Evolutionary conservation across 2,329 filamentous ascomycete genomes (phyloP), one percentile per base, ranked within the genome.

Genomic region (Trichoderma oligosporum): DNA sequence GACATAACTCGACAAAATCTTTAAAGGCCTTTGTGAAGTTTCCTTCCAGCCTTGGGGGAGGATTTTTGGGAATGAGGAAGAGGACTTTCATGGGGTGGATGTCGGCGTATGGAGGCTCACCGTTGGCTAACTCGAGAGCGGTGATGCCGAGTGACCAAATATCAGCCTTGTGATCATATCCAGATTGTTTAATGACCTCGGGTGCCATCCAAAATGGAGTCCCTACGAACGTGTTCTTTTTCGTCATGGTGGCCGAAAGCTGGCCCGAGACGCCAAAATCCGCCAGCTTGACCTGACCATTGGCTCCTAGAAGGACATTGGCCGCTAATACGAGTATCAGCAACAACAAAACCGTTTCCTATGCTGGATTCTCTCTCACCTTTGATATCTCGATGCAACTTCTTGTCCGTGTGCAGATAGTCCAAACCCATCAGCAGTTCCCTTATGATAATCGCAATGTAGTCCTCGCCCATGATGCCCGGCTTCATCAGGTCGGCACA

Each of bases 181-280:
- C 93, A 58, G 91, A 96, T 72, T 99, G 93, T 75, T 96, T 96
- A 73, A 99, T 99, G 56, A 97, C 93, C 74, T 99, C 93, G 9
- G 93, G 93, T 2, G 94, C 93, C 93, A 99, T 99, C 94, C 94
- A 99, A 71, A 97, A 99, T 1, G 94, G 93, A 0, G 93, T 97
- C 31, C 94, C 94, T 29, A 99, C 93, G 71, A 97, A 99, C 0
- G 93, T 97, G 70, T 97, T 97, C 77, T 97, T 97, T 80, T 97
- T 97, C 61, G 93, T 97, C 92, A 97, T 97, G 48, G 93, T 99
- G 6, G 93, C 93, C 8, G 93, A 95, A 20, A 97, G 81, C 74
- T 97, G 94, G 25, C 93, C 93, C 1, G 93, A 97, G 6, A 99
- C 94, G 58, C 93, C 93, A 75, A 99, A 99, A 71, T 99, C 93